Evolutionary conservation across 1,139 yeast genomes (phyloP), one percentile per base, ranked within the genome.

Genomic region (Pichia sp.): DNA sequence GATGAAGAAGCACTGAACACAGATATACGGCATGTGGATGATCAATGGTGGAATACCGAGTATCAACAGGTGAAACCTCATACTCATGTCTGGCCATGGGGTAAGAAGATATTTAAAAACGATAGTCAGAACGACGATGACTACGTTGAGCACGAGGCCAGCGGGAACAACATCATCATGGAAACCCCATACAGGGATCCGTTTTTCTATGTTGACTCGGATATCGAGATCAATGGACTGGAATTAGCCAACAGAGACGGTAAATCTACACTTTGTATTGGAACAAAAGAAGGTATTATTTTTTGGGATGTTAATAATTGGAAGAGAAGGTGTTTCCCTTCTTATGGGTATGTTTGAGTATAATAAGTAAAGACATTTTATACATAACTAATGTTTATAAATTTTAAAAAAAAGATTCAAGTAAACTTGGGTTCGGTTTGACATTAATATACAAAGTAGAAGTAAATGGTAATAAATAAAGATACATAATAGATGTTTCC

Each of bases 291-390:
- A 44, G 81, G 81, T 2, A 64, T 77, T 33, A 63, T 74, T 44
- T 68, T 69, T 51, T 76, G 80, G 80, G 72, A 72, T 41, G 69
- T 77, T 34, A 75, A 76, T 52, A 67, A 76, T 10, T 73, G 79
- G 77, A 71, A 75, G 31, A 67, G 81, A 57, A 66, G 79, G 51
- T 72, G 77, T 45, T 75, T 75, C 55, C 76, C 79, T 3, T 60
- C 68, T 11, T 70, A 52, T 48, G 62, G 56, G 36, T 46, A 46
- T 22, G 18, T 30, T 22, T 45, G 20, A 17, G n/a, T n/a, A n/a
- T n/a, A n/a, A n/a, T n/a, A n/a, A n/a, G n/a, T n/a, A n/a, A n/a
- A n/a, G n/a, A n/a, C n/a, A n/a, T n/a, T n/a, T n/a, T n/a, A n/a
- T n/a, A n/a, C n/a, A n/a, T n/a, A n/a, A n/a, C n/a, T n/a, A n/a